These are phyloP conservation scores for Trichosporon sp. DNA, from an alignment of 1,284 basidiomycete species.

Conservation along the genomic window DNA sequence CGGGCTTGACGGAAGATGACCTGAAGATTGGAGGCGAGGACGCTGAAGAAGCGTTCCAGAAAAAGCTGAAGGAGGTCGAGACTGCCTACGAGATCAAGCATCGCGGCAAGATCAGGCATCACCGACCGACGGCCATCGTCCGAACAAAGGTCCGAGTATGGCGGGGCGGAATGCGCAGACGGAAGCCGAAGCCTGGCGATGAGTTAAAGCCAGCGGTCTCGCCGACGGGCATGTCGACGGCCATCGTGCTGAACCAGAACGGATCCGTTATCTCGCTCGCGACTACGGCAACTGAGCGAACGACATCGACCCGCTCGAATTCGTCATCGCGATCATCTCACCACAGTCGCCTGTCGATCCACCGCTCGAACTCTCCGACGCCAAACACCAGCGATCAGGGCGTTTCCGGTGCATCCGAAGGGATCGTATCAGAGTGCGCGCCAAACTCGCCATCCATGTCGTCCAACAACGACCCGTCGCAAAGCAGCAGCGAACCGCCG, in stretches of 20 bases:
- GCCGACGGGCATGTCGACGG: conserved; percentile 21
- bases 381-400: conserved; percentile 12
- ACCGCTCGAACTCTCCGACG: conserved; percentile 8
- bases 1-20: conserved; percentile 43
- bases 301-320: conserved; percentile 1
- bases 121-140: conserved; percentile 37
- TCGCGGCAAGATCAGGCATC: conserved; percentile 31
- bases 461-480: conserved; percentile 1
- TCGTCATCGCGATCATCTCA: conserved; percentile 5
- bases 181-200: conserved; percentile 26
- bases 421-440: background rate
- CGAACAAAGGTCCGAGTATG: conserved; percentile 47
- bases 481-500: background rate
- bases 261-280: conserved; percentile 9
- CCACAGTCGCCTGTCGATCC: conserved; percentile 2
- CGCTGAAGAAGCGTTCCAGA: conserved; percentile 35
- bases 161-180: conserved; percentile 38
- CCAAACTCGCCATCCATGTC: background rate
- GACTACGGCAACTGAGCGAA: conserved; percentile 16
- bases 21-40: conserved; percentile 35
- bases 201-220: conserved; percentile 19
- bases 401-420: conserved; percentile 11
- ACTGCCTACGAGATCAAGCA: conserved; percentile 34
- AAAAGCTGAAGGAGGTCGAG: conserved; percentile 46
- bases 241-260: conserved; percentile 7